Evolutionary conservation across 1,284 basidiomycete species (phyloP).

Genomic region (Trichosporon coremiiforme): DNA sequence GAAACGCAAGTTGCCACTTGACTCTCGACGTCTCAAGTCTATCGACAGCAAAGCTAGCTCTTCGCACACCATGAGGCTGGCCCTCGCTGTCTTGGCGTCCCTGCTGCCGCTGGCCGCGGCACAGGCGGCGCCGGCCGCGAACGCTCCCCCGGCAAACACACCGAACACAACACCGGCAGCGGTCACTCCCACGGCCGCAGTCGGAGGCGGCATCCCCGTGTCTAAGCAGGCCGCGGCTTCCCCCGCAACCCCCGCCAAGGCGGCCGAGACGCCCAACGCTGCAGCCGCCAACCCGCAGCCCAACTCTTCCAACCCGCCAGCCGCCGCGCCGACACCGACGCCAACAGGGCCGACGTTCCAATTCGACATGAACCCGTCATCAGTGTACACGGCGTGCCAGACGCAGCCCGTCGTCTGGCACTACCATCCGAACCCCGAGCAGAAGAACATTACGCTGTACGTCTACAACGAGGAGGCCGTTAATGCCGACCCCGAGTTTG

Average conservation of each 20-base stretch:
- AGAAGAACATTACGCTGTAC: conserved; percentile 10
- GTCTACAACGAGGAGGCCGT: conserved; percentile 1
- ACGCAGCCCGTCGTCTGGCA: conserved; percentile 9
- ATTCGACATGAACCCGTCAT: conserved; percentile 9
- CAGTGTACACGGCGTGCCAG: conserved; percentile 11
- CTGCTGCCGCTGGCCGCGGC: not conserved
- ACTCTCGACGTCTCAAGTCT: not conserved
- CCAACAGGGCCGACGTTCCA: not conserved
- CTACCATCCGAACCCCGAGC: not conserved
- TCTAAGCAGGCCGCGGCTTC: not conserved
- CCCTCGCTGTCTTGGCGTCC: conserved; percentile 18
- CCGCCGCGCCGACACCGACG: not conserved
- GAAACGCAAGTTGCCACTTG: not conserved
- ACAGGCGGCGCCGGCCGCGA: not conserved
- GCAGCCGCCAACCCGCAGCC: not conserved
- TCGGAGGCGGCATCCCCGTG: not conserved
- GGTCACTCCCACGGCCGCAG: conserved; percentile 24
- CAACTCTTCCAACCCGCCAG: not conserved
- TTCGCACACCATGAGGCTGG: not conserved
- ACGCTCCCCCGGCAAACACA: not conserved
- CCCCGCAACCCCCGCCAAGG: conserved; percentile 17
- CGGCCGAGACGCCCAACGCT: not conserved
- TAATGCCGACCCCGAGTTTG: not conserved
- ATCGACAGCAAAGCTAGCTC: not conserved
- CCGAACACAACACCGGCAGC: conserved; percentile 27